These are phyloP conservation scores for Anethum foeniculum DNA, from an alignment of 140 eudicot species.

Conservation along the genomic window DNA sequence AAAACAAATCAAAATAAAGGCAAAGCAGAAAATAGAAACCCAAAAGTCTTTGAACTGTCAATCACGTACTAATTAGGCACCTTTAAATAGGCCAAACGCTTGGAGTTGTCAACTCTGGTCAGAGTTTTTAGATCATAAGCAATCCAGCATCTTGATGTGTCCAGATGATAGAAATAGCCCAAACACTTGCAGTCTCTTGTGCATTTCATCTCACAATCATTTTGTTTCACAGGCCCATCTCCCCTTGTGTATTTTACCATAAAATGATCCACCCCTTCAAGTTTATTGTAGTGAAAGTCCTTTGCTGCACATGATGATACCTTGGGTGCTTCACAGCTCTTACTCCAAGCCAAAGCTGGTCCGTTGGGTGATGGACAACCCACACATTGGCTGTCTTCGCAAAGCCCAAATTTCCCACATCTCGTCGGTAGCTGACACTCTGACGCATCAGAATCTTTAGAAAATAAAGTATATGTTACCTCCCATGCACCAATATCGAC, in stretches of 20 bases:
- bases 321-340: constrained; percentile 1
- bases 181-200: background rate
- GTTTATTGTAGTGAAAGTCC: background rate
- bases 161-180: background rate
- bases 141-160: background rate
- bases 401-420: background rate
- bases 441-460: background rate
- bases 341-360: constrained; percentile 1
- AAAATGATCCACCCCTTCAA: background rate
- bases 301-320: background rate
- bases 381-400: background rate
- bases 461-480: background rate
- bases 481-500: constrained; percentile 7
- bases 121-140: background rate
- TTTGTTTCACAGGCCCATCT: background rate
- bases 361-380: background rate
- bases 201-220: background rate
- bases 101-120: background rate
- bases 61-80: background rate
- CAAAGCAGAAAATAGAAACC: background rate
- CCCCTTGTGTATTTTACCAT: background rate
- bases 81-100: background rate
- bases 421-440: background rate
- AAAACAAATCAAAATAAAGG: no score
- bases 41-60: no score